Percentiles rank a stretch among this genome's conserved stretches.
Conservation (phyloP, 352 stramenopile genomes). For the Globisporangium carolinianum region DNA sequence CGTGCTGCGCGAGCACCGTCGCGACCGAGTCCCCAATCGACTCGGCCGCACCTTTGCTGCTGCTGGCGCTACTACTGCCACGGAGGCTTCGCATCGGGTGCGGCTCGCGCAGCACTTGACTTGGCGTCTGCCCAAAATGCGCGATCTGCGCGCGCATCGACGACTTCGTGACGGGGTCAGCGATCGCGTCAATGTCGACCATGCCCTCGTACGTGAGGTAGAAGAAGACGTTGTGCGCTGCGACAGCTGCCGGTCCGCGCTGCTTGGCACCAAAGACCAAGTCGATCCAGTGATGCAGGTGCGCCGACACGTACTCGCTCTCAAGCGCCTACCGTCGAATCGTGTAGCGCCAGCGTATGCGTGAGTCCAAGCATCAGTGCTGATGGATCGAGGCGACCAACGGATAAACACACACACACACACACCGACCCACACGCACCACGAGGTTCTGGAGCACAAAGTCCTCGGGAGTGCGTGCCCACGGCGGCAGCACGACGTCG, state of each 20-base stretch:
- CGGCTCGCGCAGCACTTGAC: slow-evolving; percentile 91
- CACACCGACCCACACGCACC: slow-evolving; percentile 22
- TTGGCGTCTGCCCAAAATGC: slow-evolving; percentile 97
- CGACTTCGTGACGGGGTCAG: slow-evolving; percentile 89
- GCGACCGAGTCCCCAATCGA: neutral
- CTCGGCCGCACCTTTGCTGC: neutral
- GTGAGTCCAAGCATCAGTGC: too few relatives aligned
- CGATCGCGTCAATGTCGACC: slow-evolving; percentile 95
- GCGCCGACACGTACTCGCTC: slow-evolving; percentile 75
- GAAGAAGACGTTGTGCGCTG: slow-evolving; percentile 97
- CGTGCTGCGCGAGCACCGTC: neutral
- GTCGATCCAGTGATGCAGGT: slow-evolving; percentile 89
- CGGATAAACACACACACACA: too few relatives aligned
- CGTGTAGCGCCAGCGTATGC: neutral
- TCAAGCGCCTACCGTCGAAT: slow-evolving; percentile 49
- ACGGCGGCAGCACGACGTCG: slow-evolving; percentile 93
- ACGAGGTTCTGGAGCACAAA: slow-evolving; percentile 84
- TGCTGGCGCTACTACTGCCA: too few relatives aligned
- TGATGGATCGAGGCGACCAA: neutral
- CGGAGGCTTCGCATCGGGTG: slow-evolving; percentile 55
- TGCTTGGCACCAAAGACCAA: slow-evolving; percentile 76
- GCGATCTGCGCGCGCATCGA: slow-evolving; percentile 96
- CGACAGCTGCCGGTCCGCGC: slow-evolving; percentile 74
- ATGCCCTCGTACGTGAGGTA: slow-evolving; percentile 98
- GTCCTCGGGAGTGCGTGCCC: slow-evolving; percentile 72